Base-by-base conservation (phyloP, 768 basidiomycete species). In the Lactarius sanguifluus region DNA sequence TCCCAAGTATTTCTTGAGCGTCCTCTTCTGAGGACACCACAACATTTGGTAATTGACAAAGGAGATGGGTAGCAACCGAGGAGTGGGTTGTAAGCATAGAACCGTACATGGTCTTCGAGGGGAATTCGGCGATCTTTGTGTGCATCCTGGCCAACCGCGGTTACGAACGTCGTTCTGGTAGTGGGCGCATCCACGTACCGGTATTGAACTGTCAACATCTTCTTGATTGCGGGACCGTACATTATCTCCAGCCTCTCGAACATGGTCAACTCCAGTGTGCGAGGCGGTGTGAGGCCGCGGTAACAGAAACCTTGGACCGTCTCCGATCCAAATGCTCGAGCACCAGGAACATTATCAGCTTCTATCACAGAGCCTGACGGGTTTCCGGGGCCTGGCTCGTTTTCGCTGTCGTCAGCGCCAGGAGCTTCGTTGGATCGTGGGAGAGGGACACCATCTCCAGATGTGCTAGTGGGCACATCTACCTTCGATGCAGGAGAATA, bases 171-270 rank as follows among this genome's bases (percentile, higher is more conserved):
- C 23, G 47, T 4, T 30, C 23, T 40, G 64, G 56, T 63, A n/a
- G 52, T 47, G 52, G 23, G 30, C 18, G 2, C n/a, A 10, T 43
- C 28, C 1, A 73, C 83, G 28, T 47, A 89, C 90, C 90, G 85
- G 75, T 99, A 99, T 77, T 98, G 97, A 3, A 94, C 81, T 25
- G 88, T 85, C 43, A 99, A 83, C 87, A 98, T 87, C 20, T 89
- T 82, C 73, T 97, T 96, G 75, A 97, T 88, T 4, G 81, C 77
- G 0, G 83, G 77, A 0, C 96, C 95, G 70, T 95, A 96, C 85
- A 97, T 91, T 54, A 80, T 82, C 75, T 98, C 92, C 12, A 99
- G 80, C 25, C 97, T 85, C 69, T 96, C 94, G 70, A 99, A 99
- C 36, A 99, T 80, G 0, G 97, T 98, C 1, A 85, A 88, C 72